Percentiles rank a stretch among this genome's conserved stretches.
Evolutionary conservation across 768 basidiomycete genomes (phyloP).

Genomic region (Lactifluus piperatus): DNA sequence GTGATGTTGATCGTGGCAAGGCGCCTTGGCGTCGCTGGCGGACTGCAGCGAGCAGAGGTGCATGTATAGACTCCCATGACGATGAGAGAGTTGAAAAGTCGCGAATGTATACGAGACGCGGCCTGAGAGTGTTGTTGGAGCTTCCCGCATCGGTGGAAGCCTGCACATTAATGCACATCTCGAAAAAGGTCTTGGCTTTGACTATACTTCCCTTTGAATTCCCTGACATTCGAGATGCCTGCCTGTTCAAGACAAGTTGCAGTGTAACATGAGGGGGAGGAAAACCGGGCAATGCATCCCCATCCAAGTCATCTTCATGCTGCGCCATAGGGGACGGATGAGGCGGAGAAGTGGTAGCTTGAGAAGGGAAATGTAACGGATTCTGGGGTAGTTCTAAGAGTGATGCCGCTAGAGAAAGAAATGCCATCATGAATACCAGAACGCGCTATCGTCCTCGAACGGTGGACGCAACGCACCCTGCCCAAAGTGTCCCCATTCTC

Average conservation of each 20-base stretch:
- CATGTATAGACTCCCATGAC: slow-evolving; percentile 71
- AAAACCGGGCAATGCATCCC: slow-evolving; percentile 22
- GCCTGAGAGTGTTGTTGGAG: slow-evolving; percentile 28
- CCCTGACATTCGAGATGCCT: slow-evolving; percentile 21
- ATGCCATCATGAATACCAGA: not conserved
- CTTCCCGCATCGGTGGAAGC: slow-evolving; percentile 21
- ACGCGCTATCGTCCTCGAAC: too few species aligned
- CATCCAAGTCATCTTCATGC: slow-evolving; percentile 38
- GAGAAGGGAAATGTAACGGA: slow-evolving; percentile 58
- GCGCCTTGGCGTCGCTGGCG: slow-evolving; percentile 63
- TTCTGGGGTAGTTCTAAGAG: slow-evolving; percentile 61
- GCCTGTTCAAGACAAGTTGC: slow-evolving; percentile 34
- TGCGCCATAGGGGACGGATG: slow-evolving; percentile 21
- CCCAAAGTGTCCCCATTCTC: slow-evolving; percentile 83
- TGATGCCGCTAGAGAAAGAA: slow-evolving; percentile 49
- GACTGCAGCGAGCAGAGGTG: slow-evolving; percentile 71
- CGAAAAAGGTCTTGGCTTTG: slow-evolving; percentile 65
- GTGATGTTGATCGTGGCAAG: slow-evolving; percentile 48
- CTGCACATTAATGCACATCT: slow-evolving; percentile 62
- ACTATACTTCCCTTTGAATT: slow-evolving; percentile 15
- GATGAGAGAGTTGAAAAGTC: slow-evolving; percentile 71
- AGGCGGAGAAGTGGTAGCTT: slow-evolving; percentile 24
- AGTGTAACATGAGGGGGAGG: slow-evolving; percentile 39
- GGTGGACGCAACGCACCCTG: slow-evolving; percentile 40
- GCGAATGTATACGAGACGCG: slow-evolving; percentile 77